Percentiles rank a stretch among this genome's conserved stretches.
These are phyloP conservation scores for Tetrahymena malaccensis DNA, from an alignment of 73 alveolate species.

Conservation along the genomic window DNA sequence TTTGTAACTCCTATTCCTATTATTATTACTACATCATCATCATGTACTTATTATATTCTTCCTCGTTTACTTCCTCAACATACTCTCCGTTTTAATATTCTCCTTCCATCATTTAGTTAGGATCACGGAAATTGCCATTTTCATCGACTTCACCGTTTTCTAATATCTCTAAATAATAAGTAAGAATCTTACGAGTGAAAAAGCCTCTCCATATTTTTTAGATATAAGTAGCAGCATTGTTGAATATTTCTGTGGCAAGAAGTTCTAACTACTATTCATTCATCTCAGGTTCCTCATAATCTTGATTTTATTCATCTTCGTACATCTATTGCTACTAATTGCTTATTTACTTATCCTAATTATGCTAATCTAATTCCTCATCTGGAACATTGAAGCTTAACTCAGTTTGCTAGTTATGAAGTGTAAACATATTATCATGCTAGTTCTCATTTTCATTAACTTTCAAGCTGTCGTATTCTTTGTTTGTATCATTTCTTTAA, in stretches of 20 bases:
- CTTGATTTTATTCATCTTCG: not conserved
- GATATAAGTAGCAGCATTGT: not conserved
- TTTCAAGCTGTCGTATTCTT: not conserved
- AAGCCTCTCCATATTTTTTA: not conserved
- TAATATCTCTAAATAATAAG: not conserved
- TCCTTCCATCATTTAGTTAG: not conserved
- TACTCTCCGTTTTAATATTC: not conserved
- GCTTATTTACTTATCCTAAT: not conserved
- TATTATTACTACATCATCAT: not conserved
- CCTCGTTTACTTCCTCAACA: not conserved
- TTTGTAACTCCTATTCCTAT: not conserved
- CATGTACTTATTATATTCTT: not conserved
- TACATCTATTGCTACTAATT: not conserved
- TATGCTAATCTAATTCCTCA: not conserved
- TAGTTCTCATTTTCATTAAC: not conserved
- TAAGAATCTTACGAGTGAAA: not conserved
- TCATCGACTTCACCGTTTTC: not conserved
- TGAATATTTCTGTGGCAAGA: not conserved
- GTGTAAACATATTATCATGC: not conserved
- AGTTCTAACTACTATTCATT: not conserved
- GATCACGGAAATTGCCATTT: not conserved
- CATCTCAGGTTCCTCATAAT: not conserved
- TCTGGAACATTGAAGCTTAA: not conserved
- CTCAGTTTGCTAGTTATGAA: not conserved
- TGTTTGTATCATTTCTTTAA: not conserved